These are phyloP conservation scores for Luffa aegyptiaca DNA, from an alignment of 306 rosid genomes.

Conservation along the genomic window DNA sequence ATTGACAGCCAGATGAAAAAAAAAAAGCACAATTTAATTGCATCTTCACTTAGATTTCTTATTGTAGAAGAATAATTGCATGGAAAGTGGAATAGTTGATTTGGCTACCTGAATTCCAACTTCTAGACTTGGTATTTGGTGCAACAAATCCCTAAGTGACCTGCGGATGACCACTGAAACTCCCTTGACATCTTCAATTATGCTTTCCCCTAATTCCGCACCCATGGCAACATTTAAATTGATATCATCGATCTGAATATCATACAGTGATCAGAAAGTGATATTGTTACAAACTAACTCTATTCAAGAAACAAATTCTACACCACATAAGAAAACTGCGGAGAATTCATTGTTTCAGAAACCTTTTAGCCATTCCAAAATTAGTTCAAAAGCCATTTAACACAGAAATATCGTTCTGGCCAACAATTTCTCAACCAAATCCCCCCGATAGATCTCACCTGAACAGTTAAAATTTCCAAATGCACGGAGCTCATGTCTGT, in stretches of 20 bases:
- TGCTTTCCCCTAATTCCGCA: slow-evolving; percentile 71
- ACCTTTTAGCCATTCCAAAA: not conserved
- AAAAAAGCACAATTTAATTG: not conserved
- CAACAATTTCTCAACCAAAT: not conserved
- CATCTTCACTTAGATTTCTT: not conserved
- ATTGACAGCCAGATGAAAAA: not conserved
- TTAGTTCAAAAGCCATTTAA: slow-evolving; percentile 3
- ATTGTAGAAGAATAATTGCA: not conserved
- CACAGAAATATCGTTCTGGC: not conserved
- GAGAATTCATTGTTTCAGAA: not conserved
- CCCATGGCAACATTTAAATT: slow-evolving; percentile 88
- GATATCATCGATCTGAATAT: slow-evolving; percentile 74
- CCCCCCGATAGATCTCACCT: slow-evolving; percentile 38
- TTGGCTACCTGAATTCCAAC: slow-evolving; percentile 47
- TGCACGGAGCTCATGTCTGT: slow-evolving; percentile 73
- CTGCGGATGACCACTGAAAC: slow-evolving; percentile 67
- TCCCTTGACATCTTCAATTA: slow-evolving; percentile 85
- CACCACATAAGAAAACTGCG: not conserved
- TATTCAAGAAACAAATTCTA: not conserved
- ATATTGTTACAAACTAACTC: not conserved
- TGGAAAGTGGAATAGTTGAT: not conserved
- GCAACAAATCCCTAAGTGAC: slow-evolving; percentile 76
- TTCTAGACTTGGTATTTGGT: slow-evolving; percentile 65
- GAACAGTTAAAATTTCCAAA: slow-evolving; percentile 62
- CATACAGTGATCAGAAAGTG: slow-evolving; percentile 8